Evolutionary conservation across 2,329 filamentous ascomycete species (phyloP).

Genomic region (Thielaviopsis ethacetica): DNA sequence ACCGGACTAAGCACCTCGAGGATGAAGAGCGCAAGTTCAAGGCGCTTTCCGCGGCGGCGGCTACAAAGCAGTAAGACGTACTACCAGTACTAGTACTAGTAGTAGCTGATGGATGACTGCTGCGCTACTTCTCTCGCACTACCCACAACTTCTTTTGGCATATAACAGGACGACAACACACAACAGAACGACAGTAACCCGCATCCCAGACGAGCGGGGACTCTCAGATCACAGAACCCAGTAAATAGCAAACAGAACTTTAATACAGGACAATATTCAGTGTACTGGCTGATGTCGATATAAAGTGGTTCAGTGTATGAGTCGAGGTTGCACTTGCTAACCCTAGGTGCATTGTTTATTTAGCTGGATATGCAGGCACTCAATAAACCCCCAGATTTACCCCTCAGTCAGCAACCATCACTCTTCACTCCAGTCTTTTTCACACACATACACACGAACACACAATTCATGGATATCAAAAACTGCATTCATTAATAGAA

Average conservation of each 20-base stretch:
- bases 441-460: not conserved
- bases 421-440: not conserved
- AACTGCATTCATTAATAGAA: not conserved
- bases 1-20: constrained; percentile 34
- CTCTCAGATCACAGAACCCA: not conserved
- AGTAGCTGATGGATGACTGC: too few species aligned
- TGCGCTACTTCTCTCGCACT: not conserved
- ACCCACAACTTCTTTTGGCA: not conserved
- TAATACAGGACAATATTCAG: not conserved
- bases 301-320: not conserved
- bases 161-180: not conserved
- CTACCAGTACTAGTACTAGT: not conserved
- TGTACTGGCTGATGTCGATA: not conserved
- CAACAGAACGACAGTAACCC: not conserved
- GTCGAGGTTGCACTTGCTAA: not conserved
- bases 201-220: not conserved
- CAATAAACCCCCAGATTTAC: not conserved
- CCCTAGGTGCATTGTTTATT: not conserved
- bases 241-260: not conserved
- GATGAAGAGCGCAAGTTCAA: constrained; percentile 39
- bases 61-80: not conserved
- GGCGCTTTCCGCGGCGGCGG: constrained; percentile 26
- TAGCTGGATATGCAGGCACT: not conserved
- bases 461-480: not conserved
- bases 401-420: not conserved